Percentiles rank a stretch among this genome's conserved stretches.
Conservation (phyloP, 2,329 filamentous ascomycete species). For the Fusarium sarcochroum region DNA sequence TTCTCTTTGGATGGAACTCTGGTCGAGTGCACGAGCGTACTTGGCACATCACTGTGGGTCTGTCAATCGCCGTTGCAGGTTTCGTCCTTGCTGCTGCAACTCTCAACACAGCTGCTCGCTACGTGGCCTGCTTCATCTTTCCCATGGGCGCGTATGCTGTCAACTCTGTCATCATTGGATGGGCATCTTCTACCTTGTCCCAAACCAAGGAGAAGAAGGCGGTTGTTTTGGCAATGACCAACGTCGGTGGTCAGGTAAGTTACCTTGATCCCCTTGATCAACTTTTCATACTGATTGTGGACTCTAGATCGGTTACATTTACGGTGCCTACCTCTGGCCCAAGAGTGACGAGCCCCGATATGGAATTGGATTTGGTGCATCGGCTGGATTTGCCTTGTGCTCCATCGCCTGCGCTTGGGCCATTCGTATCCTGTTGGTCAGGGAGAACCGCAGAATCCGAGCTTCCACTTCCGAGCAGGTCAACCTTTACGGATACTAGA, state of each 20-base stretch:
- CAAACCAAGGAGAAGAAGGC: conserved; percentile 66
- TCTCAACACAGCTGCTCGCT: conserved; percentile 57
- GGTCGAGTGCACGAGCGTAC: conserved; percentile 64
- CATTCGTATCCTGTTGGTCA: conserved; percentile 57
- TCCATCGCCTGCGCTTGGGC: conserved; percentile 59
- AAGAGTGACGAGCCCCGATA: conserved; percentile 61
- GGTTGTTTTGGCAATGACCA: conserved; percentile 63
- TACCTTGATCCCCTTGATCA: accelerated
- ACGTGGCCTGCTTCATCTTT: conserved; percentile 60
- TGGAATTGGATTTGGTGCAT: conserved; percentile 60
- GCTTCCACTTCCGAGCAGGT: conserved; percentile 52
- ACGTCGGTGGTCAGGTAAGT: conserved; percentile 58
- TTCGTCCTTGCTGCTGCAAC: conserved; percentile 58
- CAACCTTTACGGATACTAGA: conserved; percentile 57
- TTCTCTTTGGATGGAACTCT: conserved; percentile 64
- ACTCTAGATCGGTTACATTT: conserved; percentile 60
- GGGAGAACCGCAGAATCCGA: conserved; percentile 58
- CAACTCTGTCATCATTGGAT: conserved; percentile 63
- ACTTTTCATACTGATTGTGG: background rate
- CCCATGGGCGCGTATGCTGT: conserved; percentile 60
- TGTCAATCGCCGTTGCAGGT: conserved; percentile 58
- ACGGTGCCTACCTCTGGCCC: conserved; percentile 66
- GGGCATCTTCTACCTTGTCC: conserved; percentile 59
- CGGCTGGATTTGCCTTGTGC: conserved; percentile 58
- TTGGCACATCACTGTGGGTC: conserved; percentile 63